Evolutionary conservation across 2,329 filamentous ascomycete species (phyloP).

Genomic region (Aspergillus uvarum): DNA sequence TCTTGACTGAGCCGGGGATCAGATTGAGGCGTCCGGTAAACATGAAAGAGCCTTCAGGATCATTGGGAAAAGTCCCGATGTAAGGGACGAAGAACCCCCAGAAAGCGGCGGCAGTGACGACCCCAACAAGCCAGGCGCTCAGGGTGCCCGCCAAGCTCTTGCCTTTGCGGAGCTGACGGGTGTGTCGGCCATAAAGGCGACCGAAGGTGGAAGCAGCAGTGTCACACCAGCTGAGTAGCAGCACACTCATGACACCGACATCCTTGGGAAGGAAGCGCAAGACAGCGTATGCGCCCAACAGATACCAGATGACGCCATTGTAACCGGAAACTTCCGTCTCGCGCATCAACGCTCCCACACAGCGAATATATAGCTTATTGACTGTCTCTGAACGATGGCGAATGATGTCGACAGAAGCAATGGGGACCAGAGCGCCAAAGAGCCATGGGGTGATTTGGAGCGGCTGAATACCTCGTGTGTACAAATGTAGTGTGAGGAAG

Average conservation of each 20-base stretch:
- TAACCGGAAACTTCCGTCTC: conserved; percentile 92
- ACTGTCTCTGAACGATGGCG: conserved; percentile 78
- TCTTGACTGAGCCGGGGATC: conserved; percentile 62
- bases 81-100: conserved; percentile 81
- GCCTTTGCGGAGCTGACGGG: conserved; percentile 75
- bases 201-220: conserved; percentile 95
- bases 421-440: conserved; percentile 76
- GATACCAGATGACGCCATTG: conserved; percentile 96
- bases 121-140: conserved; percentile 78
- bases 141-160: conserved; percentile 90
- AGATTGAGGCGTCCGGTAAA: conserved; percentile 70
- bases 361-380: conserved; percentile 82
- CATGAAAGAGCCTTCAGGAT: conserved; percentile 71
- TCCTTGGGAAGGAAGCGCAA: conserved; percentile 91
- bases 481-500: conserved; percentile 86
- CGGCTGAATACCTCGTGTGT: conserved; percentile 74
- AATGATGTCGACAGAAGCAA: conserved; percentile 76
- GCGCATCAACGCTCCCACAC: conserved; percentile 88
- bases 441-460: conserved; percentile 79
- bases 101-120: conserved; percentile 79
- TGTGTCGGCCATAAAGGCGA: conserved; percentile 83
- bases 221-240: conserved; percentile 96
- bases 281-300: conserved; percentile 84
- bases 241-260: conserved; percentile 80
- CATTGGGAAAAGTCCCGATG: conserved; percentile 65